These are phyloP conservation scores for Oryza nivara DNA, from an alignment of 176 grass and related monocot genomes.

Conservation along the genomic window DNA sequence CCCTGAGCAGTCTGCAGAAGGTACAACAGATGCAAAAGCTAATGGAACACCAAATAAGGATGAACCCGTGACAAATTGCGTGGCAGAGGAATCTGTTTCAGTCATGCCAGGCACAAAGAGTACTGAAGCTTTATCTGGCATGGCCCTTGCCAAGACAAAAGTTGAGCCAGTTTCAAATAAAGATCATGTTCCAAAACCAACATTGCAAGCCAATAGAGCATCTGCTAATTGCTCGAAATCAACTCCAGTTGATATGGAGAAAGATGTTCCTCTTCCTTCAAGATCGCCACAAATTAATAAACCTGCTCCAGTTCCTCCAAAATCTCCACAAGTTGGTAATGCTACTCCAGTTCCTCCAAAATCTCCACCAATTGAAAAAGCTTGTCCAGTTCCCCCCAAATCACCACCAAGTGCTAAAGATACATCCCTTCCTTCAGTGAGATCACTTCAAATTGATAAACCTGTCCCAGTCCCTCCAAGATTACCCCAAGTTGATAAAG, in stretches of 20 bases:
- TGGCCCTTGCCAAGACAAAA: conserved; percentile 10
- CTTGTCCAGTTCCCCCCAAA: conserved; percentile 23
- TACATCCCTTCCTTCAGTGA: conserved; percentile 40
- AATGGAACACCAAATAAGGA: conserved; percentile 42
- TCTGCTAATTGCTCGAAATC: conserved; percentile 38
- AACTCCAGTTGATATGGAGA: conserved; percentile 42
- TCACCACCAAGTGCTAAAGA: conserved; percentile 41
- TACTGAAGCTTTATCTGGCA: conserved; percentile 34
- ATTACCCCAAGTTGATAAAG: conserved; percentile 48
- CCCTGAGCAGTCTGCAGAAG: conserved; percentile 41
- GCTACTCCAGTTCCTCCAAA: conserved; percentile 27
- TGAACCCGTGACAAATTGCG: conserved; percentile 6
- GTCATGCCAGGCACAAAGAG: conserved; percentile 18
- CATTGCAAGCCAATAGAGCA: conserved; percentile 32
- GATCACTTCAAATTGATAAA: conserved; percentile 44
- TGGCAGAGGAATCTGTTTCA: conserved; percentile 44
- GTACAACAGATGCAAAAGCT: conserved; percentile 31
- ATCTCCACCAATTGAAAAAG: conserved; percentile 35
- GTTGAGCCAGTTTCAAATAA: conserved; percentile 48
- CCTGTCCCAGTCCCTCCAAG: conserved; percentile 39
- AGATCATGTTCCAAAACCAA: conserved; percentile 33
- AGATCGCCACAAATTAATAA: conserved; percentile 35
- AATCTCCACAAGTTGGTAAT: conserved; percentile 26
- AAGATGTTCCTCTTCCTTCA: conserved; percentile 41
- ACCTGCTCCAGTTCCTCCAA: conserved; percentile 23